Conservation (phyloP, 768 basidiomycete species). For the Pholiota microspora region DNA sequence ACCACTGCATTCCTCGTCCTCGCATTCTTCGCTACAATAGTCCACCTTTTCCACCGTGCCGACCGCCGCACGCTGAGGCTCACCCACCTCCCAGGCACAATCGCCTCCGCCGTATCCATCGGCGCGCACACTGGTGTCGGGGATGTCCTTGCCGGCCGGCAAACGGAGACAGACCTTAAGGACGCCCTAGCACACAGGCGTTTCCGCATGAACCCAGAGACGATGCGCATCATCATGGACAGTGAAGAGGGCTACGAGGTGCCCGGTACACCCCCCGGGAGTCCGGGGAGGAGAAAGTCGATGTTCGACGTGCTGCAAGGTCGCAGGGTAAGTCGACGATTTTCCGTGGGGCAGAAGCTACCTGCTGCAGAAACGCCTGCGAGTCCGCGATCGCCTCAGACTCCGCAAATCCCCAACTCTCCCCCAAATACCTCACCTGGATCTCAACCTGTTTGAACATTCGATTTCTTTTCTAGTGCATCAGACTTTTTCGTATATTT, state of each 20-base stretch:
- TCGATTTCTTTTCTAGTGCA: no score
- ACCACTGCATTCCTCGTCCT: constrained; percentile 40
- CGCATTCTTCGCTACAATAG: constrained; percentile 38
- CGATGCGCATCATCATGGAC: constrained; percentile 53
- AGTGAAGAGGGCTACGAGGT: constrained; percentile 48
- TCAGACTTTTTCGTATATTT: no score
- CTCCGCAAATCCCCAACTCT: background rate
- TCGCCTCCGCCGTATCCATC: constrained; percentile 55
- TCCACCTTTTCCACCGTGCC: constrained; percentile 46
- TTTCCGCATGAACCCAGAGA: constrained; percentile 48
- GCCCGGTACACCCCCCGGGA: constrained; percentile 21
- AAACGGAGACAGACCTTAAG: constrained; percentile 37
- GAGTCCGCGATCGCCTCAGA: background rate
- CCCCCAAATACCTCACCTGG: background rate
- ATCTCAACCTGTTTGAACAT: background rate
- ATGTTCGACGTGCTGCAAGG: constrained; percentile 15
- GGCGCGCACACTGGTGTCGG: constrained; percentile 50
- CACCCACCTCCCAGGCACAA: constrained; percentile 49
- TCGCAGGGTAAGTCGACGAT: constrained; percentile 2
- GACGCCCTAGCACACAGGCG: constrained; percentile 40
- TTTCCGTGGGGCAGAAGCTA: background rate
- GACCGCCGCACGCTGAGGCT: constrained; percentile 44
- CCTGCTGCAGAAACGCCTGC: background rate
- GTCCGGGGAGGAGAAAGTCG: constrained; percentile 13
- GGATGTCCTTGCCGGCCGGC: constrained; percentile 39